Evolutionary conservation across 2,329 filamentous ascomycete species (phyloP).

Genomic region (Diplodia intermedia): DNA sequence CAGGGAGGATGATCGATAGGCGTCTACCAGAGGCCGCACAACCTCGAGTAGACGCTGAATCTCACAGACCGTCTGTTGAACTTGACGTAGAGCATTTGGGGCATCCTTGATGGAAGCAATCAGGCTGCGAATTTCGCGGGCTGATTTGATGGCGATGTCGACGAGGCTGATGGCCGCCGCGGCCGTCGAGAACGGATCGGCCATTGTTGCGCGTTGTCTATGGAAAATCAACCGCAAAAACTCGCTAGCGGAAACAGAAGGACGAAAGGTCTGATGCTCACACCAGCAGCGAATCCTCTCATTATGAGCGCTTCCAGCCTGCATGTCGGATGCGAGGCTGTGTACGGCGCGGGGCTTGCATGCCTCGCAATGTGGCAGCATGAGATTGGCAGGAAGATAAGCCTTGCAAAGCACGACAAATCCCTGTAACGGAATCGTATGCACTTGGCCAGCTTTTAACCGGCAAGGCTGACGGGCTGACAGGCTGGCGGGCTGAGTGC

Average conservation of each 20-base stretch:
- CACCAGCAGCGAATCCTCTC: no score
- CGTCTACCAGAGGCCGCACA: no score
- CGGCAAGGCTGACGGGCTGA: background rate
- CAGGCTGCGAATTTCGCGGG: background rate
- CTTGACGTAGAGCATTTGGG: background rate
- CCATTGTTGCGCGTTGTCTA: background rate
- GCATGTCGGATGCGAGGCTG: background rate
- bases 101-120: background rate
- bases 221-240: background rate
- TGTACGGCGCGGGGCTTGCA: background rate
- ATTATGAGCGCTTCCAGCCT: background rate
- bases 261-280: no score
- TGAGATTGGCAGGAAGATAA: background rate
- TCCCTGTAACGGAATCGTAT: background rate
- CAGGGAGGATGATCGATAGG: no score
- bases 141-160: background rate
- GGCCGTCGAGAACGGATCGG: background rate
- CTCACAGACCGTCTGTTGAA: background rate
- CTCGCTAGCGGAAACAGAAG: background rate
- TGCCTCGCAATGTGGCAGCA: background rate
- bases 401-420: background rate
- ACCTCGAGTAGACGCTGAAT: background rate
- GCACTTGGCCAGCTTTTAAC: background rate
- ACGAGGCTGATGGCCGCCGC: slow-evolving; percentile 8
- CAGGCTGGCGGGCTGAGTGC: background rate